These are phyloP conservation scores for Lecanicillium sp. DNA, from an alignment of 2,329 filamentous ascomycete genomes.

Conservation along the genomic window DNA sequence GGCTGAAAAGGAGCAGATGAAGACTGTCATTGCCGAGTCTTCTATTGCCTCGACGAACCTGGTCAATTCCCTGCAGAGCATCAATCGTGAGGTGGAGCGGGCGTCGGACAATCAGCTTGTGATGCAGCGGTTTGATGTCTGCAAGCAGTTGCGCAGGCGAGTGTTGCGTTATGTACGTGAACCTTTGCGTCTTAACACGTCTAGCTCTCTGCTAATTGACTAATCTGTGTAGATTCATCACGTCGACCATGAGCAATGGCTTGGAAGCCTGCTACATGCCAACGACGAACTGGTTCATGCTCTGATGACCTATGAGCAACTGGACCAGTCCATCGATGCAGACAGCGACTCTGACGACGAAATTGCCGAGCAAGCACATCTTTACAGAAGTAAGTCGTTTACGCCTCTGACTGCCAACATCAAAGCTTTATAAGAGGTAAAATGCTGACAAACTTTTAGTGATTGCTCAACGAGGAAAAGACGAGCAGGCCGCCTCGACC, in stretches of 20 bases:
- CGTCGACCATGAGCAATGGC: conserved; percentile 83
- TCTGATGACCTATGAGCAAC: conserved; percentile 87
- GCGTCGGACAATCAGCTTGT: conserved; percentile 78
- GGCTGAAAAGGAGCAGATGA: conserved; percentile 78
- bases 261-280: conserved; percentile 82
- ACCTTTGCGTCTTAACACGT: background rate
- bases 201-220: no score
- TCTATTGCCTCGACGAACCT: conserved; percentile 89
- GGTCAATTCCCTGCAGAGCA: conserved; percentile 75
- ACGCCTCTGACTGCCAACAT: conserved; percentile 6
- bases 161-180: conserved; percentile 69
- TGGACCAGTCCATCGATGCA: conserved; percentile 76
- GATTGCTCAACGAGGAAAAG: conserved; percentile 1
- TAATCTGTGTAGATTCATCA: conserved; percentile 59
- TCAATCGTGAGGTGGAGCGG: conserved; percentile 81
- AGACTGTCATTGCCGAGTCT: conserved; percentile 79
- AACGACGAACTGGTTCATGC: conserved; percentile 94
- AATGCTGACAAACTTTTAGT: conserved; percentile 2
- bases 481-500: conserved; percentile 1
- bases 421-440: conserved; percentile 8
- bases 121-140: conserved; percentile 70
- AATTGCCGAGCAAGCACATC: conserved; percentile 56
- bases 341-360: conserved; percentile 65
- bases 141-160: conserved; percentile 76
- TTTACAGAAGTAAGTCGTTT: conserved; percentile 47